Evolutionary conservation across 768 basidiomycete species (phyloP), one percentile per base, ranked within the genome.

Genomic region (Suillus plorans): DNA sequence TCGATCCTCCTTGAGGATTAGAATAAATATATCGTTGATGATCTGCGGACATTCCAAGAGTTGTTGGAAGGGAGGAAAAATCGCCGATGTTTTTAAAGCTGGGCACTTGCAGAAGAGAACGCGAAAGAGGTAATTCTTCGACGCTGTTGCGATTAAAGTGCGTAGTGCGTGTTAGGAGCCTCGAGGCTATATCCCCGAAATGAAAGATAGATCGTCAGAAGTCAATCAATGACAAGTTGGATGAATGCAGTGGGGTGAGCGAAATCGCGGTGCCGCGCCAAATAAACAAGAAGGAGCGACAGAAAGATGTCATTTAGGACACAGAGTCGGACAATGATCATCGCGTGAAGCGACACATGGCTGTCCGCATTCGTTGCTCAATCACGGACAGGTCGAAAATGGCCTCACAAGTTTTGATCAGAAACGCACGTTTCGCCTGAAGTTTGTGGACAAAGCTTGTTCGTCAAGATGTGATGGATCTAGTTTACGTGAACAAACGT

Each of bases 21-120:
- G 81, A 80, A 72, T 89, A 89, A 73, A 86, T 78, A 70, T 86
- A 86, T 64, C 83, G 80, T 61, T 81, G 78, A 74, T 59, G 53
- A 5, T 85, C 84, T 50, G 85, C 77, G 44, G 85, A 79, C 84
- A 83, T 84, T 68, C 65, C 52, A 58, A 36, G 39, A 62, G 67
- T 22, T 57, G 65, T 52, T 64, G 68, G 68, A 66, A 55, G 61
- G 64, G 66, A 65, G 67, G 69, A 66, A 66, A 63, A 62, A 63
- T 28, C 44, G 66, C 72, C 64, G 76, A 59, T 59, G 56, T 59
- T 37, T 20, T 61, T 63, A n/a, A 50, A 61, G 62, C 37, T 60
- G 61, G 28, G 28, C 16, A 31, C 53, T 55, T 31, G 50, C 37
- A 28, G 62, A 31, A 73, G 72, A 67, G 74, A 69, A 67, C 67